Evolutionary conservation across 1,139 yeast genomes (phyloP), one percentile per base, ranked within the genome.

Genomic region (Petasospora fabianii): DNA sequence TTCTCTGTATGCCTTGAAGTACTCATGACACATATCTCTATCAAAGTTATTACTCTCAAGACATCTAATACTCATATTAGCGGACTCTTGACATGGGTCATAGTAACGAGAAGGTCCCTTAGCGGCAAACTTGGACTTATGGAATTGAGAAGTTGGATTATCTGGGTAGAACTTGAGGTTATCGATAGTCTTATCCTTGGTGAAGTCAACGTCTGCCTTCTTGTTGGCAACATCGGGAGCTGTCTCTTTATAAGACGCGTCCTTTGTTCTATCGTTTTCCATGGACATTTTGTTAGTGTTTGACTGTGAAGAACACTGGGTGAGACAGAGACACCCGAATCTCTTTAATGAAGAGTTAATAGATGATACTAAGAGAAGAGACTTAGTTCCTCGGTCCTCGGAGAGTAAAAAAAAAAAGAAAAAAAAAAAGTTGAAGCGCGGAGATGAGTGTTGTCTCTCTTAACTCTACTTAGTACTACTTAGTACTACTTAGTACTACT

Each of bases 31-130:
- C 44, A 77, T 77, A 20, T 76, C 73, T 48, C 81, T 76, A 48
- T 86, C 92, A 54, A 82, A 90, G 55, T 84, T 76, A 55, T 87
- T 76, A 46, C 81, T 62, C 46, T 79, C 86, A 58, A 92, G 68
- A 54, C 98, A 92, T 49, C 75, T 77, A 53, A 88, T 68, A 26
- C 96, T 84, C 73, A 95, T 92, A 58, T 80, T 82, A 17, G 96
- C 73, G 32, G 95, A 83, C 56, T 87, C 90, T 41, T 82, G 84
- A 61, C 98, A 92, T 1, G 98, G 97, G 57, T 92, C 97, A 56
- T 84, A 90, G 60, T 73, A 92, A 59, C 83, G 79, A 6, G 95
- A 81, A 2, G 95, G 84, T 31, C 77, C 88, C 54, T 90, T 88
- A 15, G 62, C 47, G 1, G 60, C 57, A 44, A 67, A 66, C 32